Conservation (phyloP, 495 filamentous ascomycete genomes). For the Trichoderma orchidacearum region DNA sequence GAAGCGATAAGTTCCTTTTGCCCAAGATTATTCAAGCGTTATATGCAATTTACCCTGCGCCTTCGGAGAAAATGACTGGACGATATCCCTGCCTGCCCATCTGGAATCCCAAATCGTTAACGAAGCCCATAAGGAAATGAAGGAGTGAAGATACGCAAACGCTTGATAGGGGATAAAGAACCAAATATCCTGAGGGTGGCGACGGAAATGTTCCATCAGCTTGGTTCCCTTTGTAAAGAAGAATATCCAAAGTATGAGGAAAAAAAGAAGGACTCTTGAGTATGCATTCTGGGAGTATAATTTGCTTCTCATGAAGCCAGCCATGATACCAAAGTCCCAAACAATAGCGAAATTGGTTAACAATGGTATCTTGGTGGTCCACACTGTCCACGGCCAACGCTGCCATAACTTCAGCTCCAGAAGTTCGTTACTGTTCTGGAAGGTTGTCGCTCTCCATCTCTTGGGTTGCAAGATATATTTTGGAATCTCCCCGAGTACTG, state of each 20-base stretch:
- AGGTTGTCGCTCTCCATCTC: constrained; percentile 51
- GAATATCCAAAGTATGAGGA: background rate
- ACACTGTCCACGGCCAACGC: constrained; percentile 40
- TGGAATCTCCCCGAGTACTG: constrained; percentile 38
- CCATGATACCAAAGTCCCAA: no score
- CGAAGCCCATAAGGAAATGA: constrained; percentile 50
- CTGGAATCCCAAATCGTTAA: constrained; percentile 31
- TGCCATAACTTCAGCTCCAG: constrained; percentile 28
- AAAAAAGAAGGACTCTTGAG: no score
- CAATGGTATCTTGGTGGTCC: background rate
- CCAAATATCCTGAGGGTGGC: constrained; percentile 40
- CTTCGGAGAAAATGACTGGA: no score
- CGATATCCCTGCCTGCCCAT: constrained; percentile 14
- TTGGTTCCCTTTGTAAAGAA: constrained; percentile 44
- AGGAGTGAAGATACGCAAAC: constrained; percentile 47
- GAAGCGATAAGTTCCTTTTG: no score
- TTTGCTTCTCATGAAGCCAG: no score
- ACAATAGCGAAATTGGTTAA: no score
- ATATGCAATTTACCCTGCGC: no score
- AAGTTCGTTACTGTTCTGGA: constrained; percentile 47
- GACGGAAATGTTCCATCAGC: constrained; percentile 41
- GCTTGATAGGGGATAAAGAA: constrained; percentile 39
- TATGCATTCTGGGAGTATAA: no score
- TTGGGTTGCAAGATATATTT: constrained; percentile 48
- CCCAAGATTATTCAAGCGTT: no score